Base-by-base conservation (phyloP, 2,329 filamentous ascomycete species). In the Exophiala calicioides region DNA sequence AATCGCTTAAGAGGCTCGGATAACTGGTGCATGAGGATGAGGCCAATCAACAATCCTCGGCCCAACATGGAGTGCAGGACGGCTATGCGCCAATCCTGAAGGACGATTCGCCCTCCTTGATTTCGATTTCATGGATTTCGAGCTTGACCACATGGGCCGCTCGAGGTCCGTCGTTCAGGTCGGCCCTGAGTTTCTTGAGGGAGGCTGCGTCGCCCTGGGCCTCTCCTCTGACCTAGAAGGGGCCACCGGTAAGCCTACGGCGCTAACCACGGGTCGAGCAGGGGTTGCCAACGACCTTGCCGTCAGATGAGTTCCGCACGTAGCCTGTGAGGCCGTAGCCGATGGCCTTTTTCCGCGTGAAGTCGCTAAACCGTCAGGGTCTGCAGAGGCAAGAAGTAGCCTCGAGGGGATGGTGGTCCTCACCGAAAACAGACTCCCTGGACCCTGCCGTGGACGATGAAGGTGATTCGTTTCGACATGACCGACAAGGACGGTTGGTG, bases 151-250 rank as follows among this genome's bases (percentile, higher is more conserved):
- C 91, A 18, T 78, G 78, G 1, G 90, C 84, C 44, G 80, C 75
- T 1, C 75, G 71, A 0, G 90, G 90, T 0, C 91, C 91, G 41
- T 81, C 77, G 60, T 89, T 78, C 35, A 96, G 71, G 53, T 88
- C 82, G 57, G 85, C 80, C 26, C 95, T 70, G 56, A 96, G 85
- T 44, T 81, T 78, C 41, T 81, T 68, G 19, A 97, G 65, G 2
- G 77, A 68, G 1, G 81, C 76, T 1, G 82, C 75, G 2, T 79
- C 74, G 21, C 89, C 90, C 65, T 97, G 91, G 4, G 85, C 90
- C 69, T 96, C 90, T 19, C 91, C 91, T 62, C 88, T 82, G 35
- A 97, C 90, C 88, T 95, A 56, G 3, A 21, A 12, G 12, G 13
- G 33, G 7, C 12, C 13, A 19, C 16, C 20, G 10, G 32, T 32